phyloP scores from a whole-genome alignment of 768 basidiomycete genomes.

The Rhizopogon vinicolor region DNA sequence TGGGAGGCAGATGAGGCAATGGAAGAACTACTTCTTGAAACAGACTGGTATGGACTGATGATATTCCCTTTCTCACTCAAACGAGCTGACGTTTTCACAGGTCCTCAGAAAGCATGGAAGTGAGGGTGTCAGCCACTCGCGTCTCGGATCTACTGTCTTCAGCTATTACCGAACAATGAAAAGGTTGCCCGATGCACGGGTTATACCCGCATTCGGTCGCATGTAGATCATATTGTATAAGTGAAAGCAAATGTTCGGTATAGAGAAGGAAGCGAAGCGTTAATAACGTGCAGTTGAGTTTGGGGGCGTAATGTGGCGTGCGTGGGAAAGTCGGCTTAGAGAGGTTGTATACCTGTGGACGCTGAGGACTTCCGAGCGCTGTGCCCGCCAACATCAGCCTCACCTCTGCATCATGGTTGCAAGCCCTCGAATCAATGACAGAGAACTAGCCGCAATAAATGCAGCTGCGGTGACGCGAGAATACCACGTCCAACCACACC shows the following conservation, averaged over 20 bases:
- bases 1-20: conserved; percentile 54
- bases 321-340: conserved; percentile 1
- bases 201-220: neutral
- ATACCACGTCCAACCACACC: conserved; percentile 84
- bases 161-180: conserved; percentile 8
- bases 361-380: neutral
- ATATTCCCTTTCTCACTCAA: conserved; percentile 7
- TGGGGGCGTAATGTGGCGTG: neutral
- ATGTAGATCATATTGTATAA: neutral
- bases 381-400: conserved; percentile 1
- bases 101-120: conserved; percentile 40
- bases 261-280: neutral
- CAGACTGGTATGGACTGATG: conserved; percentile 61
- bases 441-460: conserved; percentile 74
- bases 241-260: too few species aligned
- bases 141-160: conserved; percentile 35
- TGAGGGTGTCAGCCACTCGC: conserved; percentile 37
- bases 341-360: too few species aligned
- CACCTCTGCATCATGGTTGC: conserved; percentile 27
- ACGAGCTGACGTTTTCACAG: conserved; percentile 31
- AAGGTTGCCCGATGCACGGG: neutral
- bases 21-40: conserved; percentile 72
- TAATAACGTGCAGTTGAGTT: neutral
- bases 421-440: conserved; percentile 63
- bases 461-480: conserved; percentile 86